Base-by-base conservation (phyloP, 768 basidiomycete genomes). In the Strobilomyces confusus region DNA sequence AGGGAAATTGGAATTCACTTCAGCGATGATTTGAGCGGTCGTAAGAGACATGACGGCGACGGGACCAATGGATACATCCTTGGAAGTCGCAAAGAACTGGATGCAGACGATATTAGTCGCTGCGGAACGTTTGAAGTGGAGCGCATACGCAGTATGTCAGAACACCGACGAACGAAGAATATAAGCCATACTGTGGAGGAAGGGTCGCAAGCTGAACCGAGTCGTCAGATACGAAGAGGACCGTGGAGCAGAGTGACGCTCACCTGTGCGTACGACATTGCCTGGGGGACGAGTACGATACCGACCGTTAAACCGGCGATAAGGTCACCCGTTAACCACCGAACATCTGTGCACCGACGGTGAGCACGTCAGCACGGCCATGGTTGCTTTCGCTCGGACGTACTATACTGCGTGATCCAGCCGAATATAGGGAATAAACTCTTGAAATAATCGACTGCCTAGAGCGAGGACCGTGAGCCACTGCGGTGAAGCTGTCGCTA, bases 11-110 rank as follows among this genome's bases (percentile, higher is more conserved):
- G 73, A 62, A 41, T 86, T 63, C 48, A 97, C 82, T 33, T 79
- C 69, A 14, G 77, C 73, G 65, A 98, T 89, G 58, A 98, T 84
- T 67, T 91, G 83, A 9, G 91, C 80, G 17, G 85, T 82, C 19
- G 89, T 88, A 46, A 97, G 79, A 2, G 92, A 95, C 94, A 99
- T 97, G 67, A 99, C 95, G 9, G 97, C 95, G 60, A 98, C 95
- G 2, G 97, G 97, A 46, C 97, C 97, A 60, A 99, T 98, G n/a
- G 93, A 95, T 40, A 99, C 91, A 76, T 99, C 97, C 71, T 98
- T 98, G 26, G 92, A 92, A 0, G 97, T 98, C 20, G 94, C 95
- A 65, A 98, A 98, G 73, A 97, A 81, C 87, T 92, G 58, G 37
- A 34, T 40, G 40, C 7, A 34, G 29, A 30, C 29, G 9, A 14